A percentile compares a stretch with the other conserved stretches of the same genome.
These are phyloP conservation scores for peach (Prunus persica) DNA, from an alignment of 306 rosid species.

Conservation along the genomic window Prunus_persica_NCBIv2 NC_034010.1:20127001-20127500, in stretches of 20 bases:
- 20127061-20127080: not conserved
- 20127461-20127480: conserved; percentile 73
- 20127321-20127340: conserved; percentile 38
- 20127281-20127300: not conserved
- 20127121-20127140: not conserved
- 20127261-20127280: not conserved
- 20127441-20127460: conserved; percentile 70
- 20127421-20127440: conserved; percentile 44
- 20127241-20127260: conserved; percentile 56
- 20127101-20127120: not conserved
- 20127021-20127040: not conserved
- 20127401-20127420: conserved; percentile 68
- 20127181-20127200: conserved; percentile 66
- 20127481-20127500: conserved; percentile 79
- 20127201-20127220: conserved; percentile 93
- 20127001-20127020: not conserved
- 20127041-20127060: not conserved
- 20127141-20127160: not conserved
- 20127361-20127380: conserved; percentile 74
- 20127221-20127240: conserved; percentile 72
- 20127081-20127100: not conserved
- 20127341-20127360: conserved; percentile 61
- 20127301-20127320: not conserved
- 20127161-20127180: not conserved
- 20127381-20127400: conserved; percentile 90